These are phyloP conservation scores for Aspergillus novofumigatus DNA, from an alignment of 2,329 filamentous ascomycete species.

Conservation along the genomic window DNA sequence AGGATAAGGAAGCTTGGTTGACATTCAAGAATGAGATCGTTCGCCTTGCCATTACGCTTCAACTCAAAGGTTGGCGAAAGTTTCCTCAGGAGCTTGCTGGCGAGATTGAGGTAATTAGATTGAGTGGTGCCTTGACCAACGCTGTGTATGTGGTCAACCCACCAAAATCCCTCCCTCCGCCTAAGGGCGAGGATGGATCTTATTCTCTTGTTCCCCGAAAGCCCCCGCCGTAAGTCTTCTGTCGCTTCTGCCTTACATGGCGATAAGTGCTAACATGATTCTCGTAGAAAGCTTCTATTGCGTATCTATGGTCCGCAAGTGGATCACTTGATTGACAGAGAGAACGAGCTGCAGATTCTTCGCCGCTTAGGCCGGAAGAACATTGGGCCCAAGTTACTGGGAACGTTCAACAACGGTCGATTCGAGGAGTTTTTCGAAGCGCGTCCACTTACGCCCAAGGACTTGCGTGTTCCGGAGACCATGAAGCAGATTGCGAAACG, in stretches of 20 bases:
- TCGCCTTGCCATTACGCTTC: constrained; percentile 80
- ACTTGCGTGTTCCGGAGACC: constrained; percentile 75
- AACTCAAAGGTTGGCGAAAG: constrained; percentile 85
- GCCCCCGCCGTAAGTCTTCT: constrained; percentile 50
- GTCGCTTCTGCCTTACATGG: neutral
- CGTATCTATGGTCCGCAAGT: constrained; percentile 94
- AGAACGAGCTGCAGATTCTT: constrained; percentile 82
- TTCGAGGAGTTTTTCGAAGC: constrained; percentile 95
- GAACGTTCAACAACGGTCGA: constrained; percentile 88
- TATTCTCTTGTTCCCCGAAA: constrained; percentile 39
- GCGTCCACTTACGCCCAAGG: constrained; percentile 68
- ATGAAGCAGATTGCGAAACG: constrained; percentile 93
- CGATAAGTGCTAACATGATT: neutral
- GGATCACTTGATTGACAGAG: constrained; percentile 90
- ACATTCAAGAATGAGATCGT: constrained; percentile 89
- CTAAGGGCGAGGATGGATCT: constrained; percentile 38
- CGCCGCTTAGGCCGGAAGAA: constrained; percentile 82
- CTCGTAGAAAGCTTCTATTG: constrained; percentile 67
- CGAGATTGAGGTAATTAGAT: constrained; percentile 44
- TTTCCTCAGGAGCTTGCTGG: constrained; percentile 54
- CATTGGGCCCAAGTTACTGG: constrained; percentile 85
- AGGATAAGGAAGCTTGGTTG: constrained; percentile 75
- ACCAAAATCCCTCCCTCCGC: constrained; percentile 57
- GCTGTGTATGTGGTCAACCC: constrained; percentile 92
- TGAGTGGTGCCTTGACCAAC: constrained; percentile 89